Conservation (phyloP, 2,329 filamentous ascomycete species). For the Seiridium cupressi region DNA sequence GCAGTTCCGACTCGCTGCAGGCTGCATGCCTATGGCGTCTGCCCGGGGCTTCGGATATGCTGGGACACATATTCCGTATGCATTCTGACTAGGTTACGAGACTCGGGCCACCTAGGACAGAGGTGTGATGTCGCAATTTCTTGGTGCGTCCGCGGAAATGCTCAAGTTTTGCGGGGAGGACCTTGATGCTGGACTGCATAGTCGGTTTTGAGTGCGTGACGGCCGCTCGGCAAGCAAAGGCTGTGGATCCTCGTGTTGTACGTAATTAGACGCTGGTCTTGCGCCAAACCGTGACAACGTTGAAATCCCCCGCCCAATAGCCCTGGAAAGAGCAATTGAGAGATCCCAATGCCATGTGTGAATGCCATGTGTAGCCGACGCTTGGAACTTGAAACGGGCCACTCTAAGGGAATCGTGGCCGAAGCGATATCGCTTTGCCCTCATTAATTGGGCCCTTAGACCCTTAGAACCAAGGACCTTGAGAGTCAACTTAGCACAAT, state of each 20-base stretch:
- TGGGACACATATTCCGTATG: neutral
- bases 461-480: neutral
- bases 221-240: neutral
- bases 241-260: neutral
- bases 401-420: neutral
- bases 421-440: neutral
- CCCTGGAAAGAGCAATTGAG: neutral
- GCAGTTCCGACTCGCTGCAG: neutral
- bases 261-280: constrained; percentile 3
- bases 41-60: neutral
- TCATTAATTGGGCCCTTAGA: too few species aligned
- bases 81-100: neutral
- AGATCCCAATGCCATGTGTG: neutral
- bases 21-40: neutral
- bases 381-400: neutral
- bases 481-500: neutral
- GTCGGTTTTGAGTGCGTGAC: neutral
- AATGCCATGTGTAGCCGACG: constrained; percentile 3
- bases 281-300: neutral
- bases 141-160: constrained; percentile 3
- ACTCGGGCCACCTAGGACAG: neutral
- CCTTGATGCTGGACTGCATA: neutral
- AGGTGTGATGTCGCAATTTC: neutral
- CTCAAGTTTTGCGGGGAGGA: neutral
- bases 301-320: neutral